Conservation (phyloP, 805 yeast genomes). For the Debaryomyces prosopidis region DNA sequence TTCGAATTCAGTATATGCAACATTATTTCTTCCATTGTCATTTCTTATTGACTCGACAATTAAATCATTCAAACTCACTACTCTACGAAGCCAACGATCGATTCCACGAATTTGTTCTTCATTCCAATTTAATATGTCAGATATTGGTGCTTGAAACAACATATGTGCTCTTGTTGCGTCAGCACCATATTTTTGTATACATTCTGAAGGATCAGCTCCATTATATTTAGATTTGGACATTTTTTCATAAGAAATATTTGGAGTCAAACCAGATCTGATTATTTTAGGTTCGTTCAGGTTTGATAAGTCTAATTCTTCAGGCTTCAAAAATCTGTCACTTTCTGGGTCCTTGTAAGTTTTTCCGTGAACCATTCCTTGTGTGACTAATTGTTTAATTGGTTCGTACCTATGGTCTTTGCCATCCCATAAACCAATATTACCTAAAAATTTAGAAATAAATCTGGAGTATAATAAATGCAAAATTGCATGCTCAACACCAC, state of each 20-base stretch:
- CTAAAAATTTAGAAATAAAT: slow-evolving; percentile 78
- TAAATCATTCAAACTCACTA: slow-evolving; percentile 34
- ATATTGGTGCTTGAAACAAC: slow-evolving; percentile 86
- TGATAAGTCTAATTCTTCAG: slow-evolving; percentile 62
- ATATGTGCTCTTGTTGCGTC: slow-evolving; percentile 95
- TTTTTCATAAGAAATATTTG: slow-evolving; percentile 71
- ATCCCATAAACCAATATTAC: slow-evolving; percentile 66
- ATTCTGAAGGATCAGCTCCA: slow-evolving; percentile 86
- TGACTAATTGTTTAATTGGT: slow-evolving; percentile 76
- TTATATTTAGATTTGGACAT: slow-evolving; percentile 97
- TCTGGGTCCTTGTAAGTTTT: slow-evolving; percentile 73
- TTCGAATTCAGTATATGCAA: slow-evolving; percentile 7
- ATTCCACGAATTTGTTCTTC: slow-evolving; percentile 83
- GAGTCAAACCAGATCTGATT: slow-evolving; percentile 48
- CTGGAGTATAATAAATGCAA: slow-evolving; percentile 85
- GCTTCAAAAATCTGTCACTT: slow-evolving; percentile 74
- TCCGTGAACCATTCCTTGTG: slow-evolving; percentile 99
- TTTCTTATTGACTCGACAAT: slow-evolving; percentile 7
- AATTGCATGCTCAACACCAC: slow-evolving; percentile 97
- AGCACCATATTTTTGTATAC: slow-evolving; percentile 78
- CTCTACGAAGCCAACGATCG: slow-evolving; percentile 79
- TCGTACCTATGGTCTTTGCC: slow-evolving; percentile 63
- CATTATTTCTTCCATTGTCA: not conserved
- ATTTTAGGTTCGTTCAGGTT: slow-evolving; percentile 46
- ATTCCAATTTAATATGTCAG: slow-evolving; percentile 86